These are phyloP conservation scores for Globomyces pollinis-pini DNA, from an alignment of 192 early-diverging fungal species.

Conservation along the genomic window DNA sequence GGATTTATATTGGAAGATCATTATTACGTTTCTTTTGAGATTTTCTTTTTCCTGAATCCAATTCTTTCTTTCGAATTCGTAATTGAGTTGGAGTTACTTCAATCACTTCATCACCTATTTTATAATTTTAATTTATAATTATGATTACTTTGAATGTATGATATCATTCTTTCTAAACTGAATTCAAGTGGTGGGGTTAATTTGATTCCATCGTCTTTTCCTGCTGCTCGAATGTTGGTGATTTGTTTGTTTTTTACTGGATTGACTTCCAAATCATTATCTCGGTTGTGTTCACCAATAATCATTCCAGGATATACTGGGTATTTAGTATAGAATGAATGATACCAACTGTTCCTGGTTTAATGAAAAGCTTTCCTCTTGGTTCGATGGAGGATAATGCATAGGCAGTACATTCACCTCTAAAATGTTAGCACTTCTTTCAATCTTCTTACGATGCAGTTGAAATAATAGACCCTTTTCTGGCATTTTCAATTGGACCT, in stretches of 20 bases:
- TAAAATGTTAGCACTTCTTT: neutral
- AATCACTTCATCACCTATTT: conserved; percentile 68
- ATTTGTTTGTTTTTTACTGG: conserved; percentile 74
- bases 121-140: neutral
- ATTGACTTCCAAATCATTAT: conserved; percentile 76
- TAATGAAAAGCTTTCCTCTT: conserved; percentile 72
- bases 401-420: conserved; percentile 66
- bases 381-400: conserved; percentile 68
- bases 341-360: conserved; percentile 60
- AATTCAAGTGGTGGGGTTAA: conserved; percentile 60
- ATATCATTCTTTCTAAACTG: conserved; percentile 67
- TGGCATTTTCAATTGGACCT: conserved; percentile 62
- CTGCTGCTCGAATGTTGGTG: conserved; percentile 69
- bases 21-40: neutral
- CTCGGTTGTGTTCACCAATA: conserved; percentile 72
- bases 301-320: conserved; percentile 82
- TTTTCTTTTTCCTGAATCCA: conserved; percentile 63
- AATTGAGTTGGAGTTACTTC: conserved; percentile 71
- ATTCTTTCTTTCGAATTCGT: conserved; percentile 65
- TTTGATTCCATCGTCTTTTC: conserved; percentile 70
- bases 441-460: conserved; percentile 45
- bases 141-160: conserved; percentile 47
- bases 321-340: too few species aligned
- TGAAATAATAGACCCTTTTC: conserved; percentile 72
- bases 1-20: too few species aligned